Percentiles rank a stretch among this genome's conserved stretches.
These are phyloP conservation scores for Globisporangium nodosum DNA, from an alignment of 352 stramenopile species.

Conservation along the genomic window DNA sequence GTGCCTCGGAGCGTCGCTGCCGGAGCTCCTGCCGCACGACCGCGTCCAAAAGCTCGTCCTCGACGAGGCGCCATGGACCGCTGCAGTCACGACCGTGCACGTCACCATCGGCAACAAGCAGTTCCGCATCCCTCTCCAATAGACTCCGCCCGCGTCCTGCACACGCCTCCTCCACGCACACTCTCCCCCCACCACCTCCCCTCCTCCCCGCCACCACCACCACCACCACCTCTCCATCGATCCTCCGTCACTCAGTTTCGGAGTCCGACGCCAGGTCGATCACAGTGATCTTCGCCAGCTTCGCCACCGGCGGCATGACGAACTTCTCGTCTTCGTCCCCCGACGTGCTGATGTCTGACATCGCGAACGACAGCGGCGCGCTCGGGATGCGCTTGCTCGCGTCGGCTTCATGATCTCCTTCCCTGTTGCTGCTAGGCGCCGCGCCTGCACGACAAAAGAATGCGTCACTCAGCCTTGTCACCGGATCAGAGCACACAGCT, in stretches of 20 bases:
- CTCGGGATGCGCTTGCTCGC: constrained; percentile 6
- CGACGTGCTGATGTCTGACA: constrained; percentile 17
- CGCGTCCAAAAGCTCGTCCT: constrained; percentile 23
- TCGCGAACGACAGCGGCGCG: constrained; percentile 4
- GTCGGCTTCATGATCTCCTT: neutral
- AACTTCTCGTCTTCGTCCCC: constrained; percentile 9
- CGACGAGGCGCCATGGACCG: constrained; percentile 11
- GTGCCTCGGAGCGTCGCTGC: constrained; percentile 42
- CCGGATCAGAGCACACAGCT: neutral
- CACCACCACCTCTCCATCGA: neutral
- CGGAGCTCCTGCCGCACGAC: constrained; percentile 25
- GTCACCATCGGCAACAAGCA: constrained; percentile 82
- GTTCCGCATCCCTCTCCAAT: constrained; percentile 60
- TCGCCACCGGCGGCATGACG: neutral
- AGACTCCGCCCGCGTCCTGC: constrained; percentile 8
- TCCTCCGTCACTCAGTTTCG: constrained; percentile 20
- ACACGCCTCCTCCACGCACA: neutral
- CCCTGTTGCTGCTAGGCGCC: neutral
- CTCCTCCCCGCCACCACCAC: neutral
- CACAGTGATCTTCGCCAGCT: constrained; percentile 14
- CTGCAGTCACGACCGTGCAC: constrained; percentile 37
- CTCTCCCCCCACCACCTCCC: neutral
- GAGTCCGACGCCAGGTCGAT: constrained; percentile 52
- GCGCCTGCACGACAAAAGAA: neutral
- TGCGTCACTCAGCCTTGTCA: too few species aligned